A percentile compares a stretch with the other conserved stretches of the same genome.
These are phyloP conservation scores for Termitomyces sp. DNA, from an alignment of 768 basidiomycete species.

Conservation along the genomic window DNA sequence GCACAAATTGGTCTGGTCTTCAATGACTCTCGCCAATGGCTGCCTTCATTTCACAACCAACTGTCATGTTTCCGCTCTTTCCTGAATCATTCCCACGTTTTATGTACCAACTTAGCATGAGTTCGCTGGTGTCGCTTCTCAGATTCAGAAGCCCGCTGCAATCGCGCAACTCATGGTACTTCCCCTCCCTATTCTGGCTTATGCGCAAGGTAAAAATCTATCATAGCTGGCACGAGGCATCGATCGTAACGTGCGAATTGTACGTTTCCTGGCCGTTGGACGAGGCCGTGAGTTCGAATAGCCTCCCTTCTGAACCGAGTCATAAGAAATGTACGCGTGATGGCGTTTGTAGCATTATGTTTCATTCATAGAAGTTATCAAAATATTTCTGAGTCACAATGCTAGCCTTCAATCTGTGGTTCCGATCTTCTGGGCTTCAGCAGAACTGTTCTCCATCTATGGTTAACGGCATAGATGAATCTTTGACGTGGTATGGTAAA, in stretches of 20 bases:
- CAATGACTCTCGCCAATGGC: no score
- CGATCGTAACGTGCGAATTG: not conserved
- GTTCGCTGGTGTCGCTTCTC: not conserved
- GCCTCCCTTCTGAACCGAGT: not conserved
- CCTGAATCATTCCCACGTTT: not conserved
- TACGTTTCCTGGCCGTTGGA: not conserved
- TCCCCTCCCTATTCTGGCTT: not conserved
- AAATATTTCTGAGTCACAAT: no score
- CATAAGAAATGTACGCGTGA: not conserved
- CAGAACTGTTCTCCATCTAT: not conserved
- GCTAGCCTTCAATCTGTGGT: not conserved
- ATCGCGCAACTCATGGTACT: not conserved
- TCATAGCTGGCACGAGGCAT: not conserved
- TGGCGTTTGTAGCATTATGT: no score
- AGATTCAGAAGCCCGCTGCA: slow-evolving; percentile 3
- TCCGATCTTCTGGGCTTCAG: not conserved
- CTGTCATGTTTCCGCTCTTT: no score
- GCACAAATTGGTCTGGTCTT: no score
- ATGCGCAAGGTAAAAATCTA: not conserved
- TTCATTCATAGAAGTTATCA: no score
- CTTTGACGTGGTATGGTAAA: not conserved
- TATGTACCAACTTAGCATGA: not conserved
- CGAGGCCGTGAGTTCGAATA: not conserved
- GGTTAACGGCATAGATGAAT: not conserved
- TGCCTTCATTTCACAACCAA: no score